Evolutionary conservation across 1,139 yeast species (phyloP).

Genomic region (Arxiozyma telluris): DNA sequence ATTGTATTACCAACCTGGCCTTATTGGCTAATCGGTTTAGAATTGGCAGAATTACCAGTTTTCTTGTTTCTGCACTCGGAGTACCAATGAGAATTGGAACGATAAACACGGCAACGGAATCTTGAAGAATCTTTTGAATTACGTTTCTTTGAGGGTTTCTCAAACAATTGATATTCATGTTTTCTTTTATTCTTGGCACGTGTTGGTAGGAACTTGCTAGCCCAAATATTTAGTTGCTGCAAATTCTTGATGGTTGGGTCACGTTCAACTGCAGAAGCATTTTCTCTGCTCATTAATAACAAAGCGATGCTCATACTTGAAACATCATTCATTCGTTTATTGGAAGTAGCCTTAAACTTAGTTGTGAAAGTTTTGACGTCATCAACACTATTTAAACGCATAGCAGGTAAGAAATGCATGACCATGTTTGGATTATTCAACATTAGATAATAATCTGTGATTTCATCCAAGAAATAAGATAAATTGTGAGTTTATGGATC

Average conservation of each 20-base stretch:
- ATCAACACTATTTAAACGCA: neutral
- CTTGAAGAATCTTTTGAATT: neutral
- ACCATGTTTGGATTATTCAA: neutral
- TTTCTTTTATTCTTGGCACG: neutral
- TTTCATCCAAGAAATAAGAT: neutral
- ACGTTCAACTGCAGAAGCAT: neutral
- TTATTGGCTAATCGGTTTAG: neutral
- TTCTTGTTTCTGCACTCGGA: neutral
- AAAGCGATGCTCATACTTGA: neutral
- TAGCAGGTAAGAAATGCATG: neutral
- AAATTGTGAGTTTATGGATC: neutral
- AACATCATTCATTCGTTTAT: neutral
- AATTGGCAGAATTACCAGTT: neutral
- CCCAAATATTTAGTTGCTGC: neutral
- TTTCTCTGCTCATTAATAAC: neutral
- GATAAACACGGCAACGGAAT: neutral
- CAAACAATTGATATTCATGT: neutral
- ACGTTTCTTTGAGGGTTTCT: too few relatives aligned
- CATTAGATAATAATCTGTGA: neutral
- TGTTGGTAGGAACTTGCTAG: neutral
- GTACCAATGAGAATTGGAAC: neutral
- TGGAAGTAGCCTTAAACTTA: neutral
- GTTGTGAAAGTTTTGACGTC: neutral
- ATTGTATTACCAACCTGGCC: neutral
- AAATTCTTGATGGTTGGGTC: neutral